phyloP scores from a whole-genome alignment of 257 asterid species.

The Solanum appendiculatum region DNA sequence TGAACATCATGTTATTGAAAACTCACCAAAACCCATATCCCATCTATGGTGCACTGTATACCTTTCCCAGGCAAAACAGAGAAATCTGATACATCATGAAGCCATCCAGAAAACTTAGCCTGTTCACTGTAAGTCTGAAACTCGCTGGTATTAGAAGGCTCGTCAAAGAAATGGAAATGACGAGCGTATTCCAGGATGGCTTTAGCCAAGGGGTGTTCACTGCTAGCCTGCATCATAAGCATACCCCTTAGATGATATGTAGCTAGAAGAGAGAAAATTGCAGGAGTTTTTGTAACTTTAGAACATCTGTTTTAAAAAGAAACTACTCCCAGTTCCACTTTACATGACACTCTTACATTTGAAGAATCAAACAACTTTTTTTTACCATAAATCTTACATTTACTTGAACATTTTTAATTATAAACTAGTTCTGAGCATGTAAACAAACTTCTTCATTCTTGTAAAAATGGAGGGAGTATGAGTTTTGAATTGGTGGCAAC shows the following conservation, averaged over 20 bases:
- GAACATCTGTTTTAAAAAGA: background rate
- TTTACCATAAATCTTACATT: background rate
- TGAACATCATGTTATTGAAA: background rate
- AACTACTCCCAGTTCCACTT: background rate
- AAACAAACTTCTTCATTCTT: background rate
- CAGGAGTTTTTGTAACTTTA: background rate
- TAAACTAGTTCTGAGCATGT: background rate
- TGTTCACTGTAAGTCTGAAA: slow-evolving; percentile 25
- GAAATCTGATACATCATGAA: slow-evolving; percentile 65
- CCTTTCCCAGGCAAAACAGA: slow-evolving; percentile 91
- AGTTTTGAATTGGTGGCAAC: background rate
- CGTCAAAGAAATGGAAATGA: slow-evolving; percentile 92
- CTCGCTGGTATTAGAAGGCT: slow-evolving; percentile 27
- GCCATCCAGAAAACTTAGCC: slow-evolving; percentile 73
- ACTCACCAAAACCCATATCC: slow-evolving; percentile 75
- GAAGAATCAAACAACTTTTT: background rate
- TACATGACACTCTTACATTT: background rate
- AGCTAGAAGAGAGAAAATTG: background rate
- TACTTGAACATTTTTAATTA: background rate
- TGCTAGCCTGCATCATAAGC: slow-evolving; percentile 59
- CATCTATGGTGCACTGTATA: slow-evolving; percentile 64
- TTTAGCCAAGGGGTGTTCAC: slow-evolving; percentile 94
- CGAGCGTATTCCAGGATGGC: slow-evolving; percentile 87
- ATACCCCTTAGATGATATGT: background rate
- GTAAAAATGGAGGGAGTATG: background rate